Conservation (phyloP, 2,329 filamentous ascomycete species). For the Exophiala viscosa region DNA sequence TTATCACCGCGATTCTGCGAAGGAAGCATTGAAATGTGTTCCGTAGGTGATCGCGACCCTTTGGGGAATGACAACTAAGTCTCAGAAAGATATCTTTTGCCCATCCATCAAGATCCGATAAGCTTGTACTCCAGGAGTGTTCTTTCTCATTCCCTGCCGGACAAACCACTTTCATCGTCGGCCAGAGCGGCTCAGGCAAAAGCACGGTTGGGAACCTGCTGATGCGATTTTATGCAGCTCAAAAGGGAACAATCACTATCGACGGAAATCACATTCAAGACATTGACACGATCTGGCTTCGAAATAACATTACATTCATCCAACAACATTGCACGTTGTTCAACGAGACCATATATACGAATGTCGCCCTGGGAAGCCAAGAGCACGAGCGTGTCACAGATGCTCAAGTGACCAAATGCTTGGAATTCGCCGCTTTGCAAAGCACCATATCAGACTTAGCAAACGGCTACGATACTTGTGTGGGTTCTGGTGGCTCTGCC, state of each 20-base stretch:
- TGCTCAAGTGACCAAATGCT: constrained; percentile 59
- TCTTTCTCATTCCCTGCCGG: constrained; percentile 69
- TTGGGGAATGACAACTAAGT: constrained; percentile 10
- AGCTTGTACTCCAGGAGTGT: constrained; percentile 57
- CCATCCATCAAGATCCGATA: constrained; percentile 68
- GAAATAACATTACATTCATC: constrained; percentile 72
- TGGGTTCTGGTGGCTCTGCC: constrained; percentile 66
- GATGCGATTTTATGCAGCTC: constrained; percentile 69
- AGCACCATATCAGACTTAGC: constrained; percentile 65
- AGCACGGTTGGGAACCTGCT: constrained; percentile 81
- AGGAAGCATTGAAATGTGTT: constrained; percentile 66
- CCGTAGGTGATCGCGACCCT: constrained; percentile 51
- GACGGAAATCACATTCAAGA: constrained; percentile 61
- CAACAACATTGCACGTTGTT: constrained; percentile 82
- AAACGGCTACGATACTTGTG: constrained; percentile 64
- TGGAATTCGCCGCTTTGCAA: constrained; percentile 65
- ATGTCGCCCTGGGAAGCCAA: constrained; percentile 68
- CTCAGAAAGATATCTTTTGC: constrained; percentile 66
- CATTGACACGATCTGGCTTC: constrained; percentile 68
- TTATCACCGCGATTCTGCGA: constrained; percentile 45
- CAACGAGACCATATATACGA: constrained; percentile 71
- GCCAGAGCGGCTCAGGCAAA: constrained; percentile 85
- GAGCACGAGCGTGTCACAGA: constrained; percentile 48
- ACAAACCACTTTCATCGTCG: constrained; percentile 75
- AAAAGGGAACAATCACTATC: constrained; percentile 62